These are phyloP conservation scores for Galerina sulciceps DNA, from an alignment of 768 basidiomycete genomes.

Conservation along the genomic window DNA sequence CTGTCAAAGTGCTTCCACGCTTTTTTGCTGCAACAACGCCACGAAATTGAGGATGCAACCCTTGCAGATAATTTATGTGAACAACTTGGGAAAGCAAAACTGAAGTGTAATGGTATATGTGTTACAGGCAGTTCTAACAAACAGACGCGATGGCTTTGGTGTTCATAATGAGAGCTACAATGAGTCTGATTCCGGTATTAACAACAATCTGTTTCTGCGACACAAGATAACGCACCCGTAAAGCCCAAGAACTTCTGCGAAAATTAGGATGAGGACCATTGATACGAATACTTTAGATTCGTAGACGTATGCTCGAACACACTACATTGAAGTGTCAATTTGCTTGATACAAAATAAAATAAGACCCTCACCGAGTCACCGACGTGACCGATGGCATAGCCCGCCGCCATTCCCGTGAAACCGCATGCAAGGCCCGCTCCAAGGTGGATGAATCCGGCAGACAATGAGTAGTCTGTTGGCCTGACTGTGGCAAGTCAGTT, in stretches of 20 bases:
- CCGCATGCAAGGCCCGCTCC: conserved; percentile 93
- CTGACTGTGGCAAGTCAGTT: conserved; percentile 49
- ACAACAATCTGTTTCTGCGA: not conserved
- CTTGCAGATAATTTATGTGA: not conserved
- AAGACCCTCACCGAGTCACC: conserved; percentile 81
- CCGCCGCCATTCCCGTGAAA: conserved; percentile 88
- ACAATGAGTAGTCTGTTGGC: conserved; percentile 74
- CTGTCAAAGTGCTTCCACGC: no score
- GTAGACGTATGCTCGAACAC: conserved; percentile 88
- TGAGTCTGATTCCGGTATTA: conserved; percentile 50
- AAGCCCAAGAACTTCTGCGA: conserved; percentile 88
- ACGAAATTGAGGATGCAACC: no score
- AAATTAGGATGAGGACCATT: conserved; percentile 96
- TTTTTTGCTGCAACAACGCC: no score
- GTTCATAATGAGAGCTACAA: conserved; percentile 93
- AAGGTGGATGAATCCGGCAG: conserved; percentile 89
- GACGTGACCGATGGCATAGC: conserved; percentile 92
- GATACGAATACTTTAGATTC: conserved; percentile 91
- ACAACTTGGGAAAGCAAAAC: not conserved
- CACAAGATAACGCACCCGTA: conserved; percentile 61
- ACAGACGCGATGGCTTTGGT: conserved; percentile 61
- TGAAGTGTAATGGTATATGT: conserved; percentile 13
- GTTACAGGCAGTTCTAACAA: conserved; percentile 5
- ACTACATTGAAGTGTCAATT: conserved; percentile 46
- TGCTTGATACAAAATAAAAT: not conserved